A percentile compares a stretch with the other conserved stretches of the same genome.
Conservation (phyloP, 2,329 filamentous ascomycete genomes). For the Sordariomycetes sp. region DNA sequence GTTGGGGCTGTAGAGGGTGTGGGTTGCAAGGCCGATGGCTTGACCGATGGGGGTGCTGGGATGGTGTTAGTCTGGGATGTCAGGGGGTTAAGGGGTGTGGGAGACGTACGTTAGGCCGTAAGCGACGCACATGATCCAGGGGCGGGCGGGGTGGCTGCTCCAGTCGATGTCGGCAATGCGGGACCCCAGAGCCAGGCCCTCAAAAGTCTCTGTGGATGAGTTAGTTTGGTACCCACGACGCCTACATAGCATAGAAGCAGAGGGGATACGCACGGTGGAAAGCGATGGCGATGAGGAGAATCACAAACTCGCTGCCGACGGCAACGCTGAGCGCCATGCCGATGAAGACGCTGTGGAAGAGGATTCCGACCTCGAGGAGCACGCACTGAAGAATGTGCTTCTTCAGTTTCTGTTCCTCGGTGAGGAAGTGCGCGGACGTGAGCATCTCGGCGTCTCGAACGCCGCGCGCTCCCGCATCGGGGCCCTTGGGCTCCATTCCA, state of each 20-base stretch:
- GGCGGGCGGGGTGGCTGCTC: constrained; percentile 26
- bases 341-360: constrained; percentile 71
- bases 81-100: not conserved
- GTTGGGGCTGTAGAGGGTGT: constrained; percentile 54
- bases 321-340: constrained; percentile 74
- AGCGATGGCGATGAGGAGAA: constrained; percentile 66
- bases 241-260: not conserved
- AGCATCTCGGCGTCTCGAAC: not conserved
- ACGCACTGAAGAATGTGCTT: constrained; percentile 63
- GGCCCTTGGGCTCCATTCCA: not conserved
- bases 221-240: not conserved
- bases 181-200: constrained; percentile 49
- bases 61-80: constrained; percentile 3
- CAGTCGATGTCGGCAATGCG: constrained; percentile 45
- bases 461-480: not conserved
- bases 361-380: constrained; percentile 56
- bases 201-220: constrained; percentile 23
- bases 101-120: constrained; percentile 38
- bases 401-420: constrained; percentile 42
- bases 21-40: constrained; percentile 56
- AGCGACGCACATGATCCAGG: constrained; percentile 42
- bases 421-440: constrained; percentile 12
- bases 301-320: constrained; percentile 60
- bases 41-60: constrained; percentile 57
- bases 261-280: constrained; percentile 45